Conservation (phyloP, 2,329 filamentous ascomycete genomes). For the Ophiognomonia clavigignenti-juglandacearum region DNA sequence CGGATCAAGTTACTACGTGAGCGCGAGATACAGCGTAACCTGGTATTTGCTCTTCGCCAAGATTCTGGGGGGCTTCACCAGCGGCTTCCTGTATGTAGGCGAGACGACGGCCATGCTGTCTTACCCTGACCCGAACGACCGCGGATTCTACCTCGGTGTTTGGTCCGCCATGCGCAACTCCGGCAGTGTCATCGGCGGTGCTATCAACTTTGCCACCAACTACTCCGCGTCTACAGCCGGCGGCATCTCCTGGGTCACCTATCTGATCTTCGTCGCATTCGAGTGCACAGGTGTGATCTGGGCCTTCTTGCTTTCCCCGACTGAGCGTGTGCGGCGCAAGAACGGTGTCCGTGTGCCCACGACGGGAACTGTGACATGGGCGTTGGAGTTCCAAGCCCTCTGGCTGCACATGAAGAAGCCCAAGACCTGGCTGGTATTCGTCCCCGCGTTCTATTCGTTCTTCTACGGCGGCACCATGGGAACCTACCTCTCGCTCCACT, state of each 20-base stretch:
- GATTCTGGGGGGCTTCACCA: conserved; percentile 16
- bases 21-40: conserved; percentile 23
- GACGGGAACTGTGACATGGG: conserved; percentile 15
- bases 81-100: conserved; percentile 28
- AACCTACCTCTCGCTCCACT: conserved; percentile 28
- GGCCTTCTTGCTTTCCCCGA: conserved; percentile 24
- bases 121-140: conserved; percentile 27
- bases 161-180: conserved; percentile 29
- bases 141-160: conserved; percentile 28
- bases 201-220: conserved; percentile 29
- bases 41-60: conserved; percentile 28
- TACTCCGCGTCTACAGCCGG: conserved; percentile 16
- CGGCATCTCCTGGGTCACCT: conserved; percentile 26
- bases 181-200: conserved; percentile 28
- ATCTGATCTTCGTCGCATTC: conserved; percentile 25
- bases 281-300: conserved; percentile 24
- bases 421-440: conserved; percentile 28
- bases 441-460: conserved; percentile 32
- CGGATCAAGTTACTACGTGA: conserved; percentile 30
- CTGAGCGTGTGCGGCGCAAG: conserved; percentile 21
- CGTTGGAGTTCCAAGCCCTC: conserved; percentile 20
- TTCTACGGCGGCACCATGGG: conserved; percentile 33
- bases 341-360: conserved; percentile 22
- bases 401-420: conserved; percentile 19
- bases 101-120: conserved; percentile 32